phyloP scores from a whole-genome alignment of 306 rosid species.

The Rosa lucieae region DNA sequence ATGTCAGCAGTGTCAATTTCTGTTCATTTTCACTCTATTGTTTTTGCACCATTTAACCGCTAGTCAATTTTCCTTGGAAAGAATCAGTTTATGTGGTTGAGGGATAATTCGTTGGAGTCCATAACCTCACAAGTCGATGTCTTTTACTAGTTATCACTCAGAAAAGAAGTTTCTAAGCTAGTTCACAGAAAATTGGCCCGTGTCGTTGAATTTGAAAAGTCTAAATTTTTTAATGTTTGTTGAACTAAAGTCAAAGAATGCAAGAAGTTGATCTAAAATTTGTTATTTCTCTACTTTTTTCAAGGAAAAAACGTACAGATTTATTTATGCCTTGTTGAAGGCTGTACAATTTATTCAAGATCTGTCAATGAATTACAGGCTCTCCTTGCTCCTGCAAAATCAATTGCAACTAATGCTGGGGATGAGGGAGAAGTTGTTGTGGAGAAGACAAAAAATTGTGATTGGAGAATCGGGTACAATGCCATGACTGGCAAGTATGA shows the following conservation, averaged over 20 bases:
- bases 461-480: slow-evolving; percentile 84
- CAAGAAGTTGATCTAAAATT: background rate
- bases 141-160: background rate
- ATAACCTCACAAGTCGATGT: background rate
- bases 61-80: background rate
- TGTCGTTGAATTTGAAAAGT: background rate
- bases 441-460: slow-evolving; percentile 58
- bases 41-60: background rate
- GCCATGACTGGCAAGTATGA: slow-evolving; percentile 77
- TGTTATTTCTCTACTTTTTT: background rate
- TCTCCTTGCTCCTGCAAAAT: slow-evolving; percentile 81
- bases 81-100: background rate
- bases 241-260: background rate
- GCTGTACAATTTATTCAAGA: slow-evolving; percentile 13
- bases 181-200: background rate
- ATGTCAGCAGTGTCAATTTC: background rate
- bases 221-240: background rate
- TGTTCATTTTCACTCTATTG: background rate
- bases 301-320: background rate
- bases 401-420: slow-evolving; percentile 85
- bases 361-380: slow-evolving; percentile 57
- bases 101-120: background rate
- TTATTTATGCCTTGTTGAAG: slow-evolving; percentile 7
- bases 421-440: slow-evolving; percentile 83
- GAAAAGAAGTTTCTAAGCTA: background rate